A percentile compares a stretch with the other conserved stretches of the same genome.
Conservation (phyloP, 805 yeast genomes). For the Saccharomycopsis sp. region DNA sequence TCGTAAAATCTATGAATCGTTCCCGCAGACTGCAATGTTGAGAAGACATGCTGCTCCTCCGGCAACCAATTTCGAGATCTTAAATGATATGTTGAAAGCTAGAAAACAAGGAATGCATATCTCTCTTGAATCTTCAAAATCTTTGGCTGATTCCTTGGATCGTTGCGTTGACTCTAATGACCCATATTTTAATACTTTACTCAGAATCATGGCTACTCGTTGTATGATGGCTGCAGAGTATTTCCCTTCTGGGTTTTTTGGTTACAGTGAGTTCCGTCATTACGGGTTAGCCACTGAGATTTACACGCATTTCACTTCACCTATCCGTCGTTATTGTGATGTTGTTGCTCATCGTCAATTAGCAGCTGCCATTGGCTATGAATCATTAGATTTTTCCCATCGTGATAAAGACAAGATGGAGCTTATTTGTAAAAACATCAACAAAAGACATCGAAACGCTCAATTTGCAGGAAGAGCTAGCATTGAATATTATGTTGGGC, state of each 20-base stretch:
- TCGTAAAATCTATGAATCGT: constrained; percentile 80
- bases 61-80: constrained; percentile 78
- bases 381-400: constrained; percentile 70
- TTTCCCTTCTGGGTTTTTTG: constrained; percentile 83
- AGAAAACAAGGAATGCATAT: constrained; percentile 63
- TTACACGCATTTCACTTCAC: constrained; percentile 97
- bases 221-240: constrained; percentile 99
- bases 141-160: constrained; percentile 90
- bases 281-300: constrained; percentile 97
- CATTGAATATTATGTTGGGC: constrained; percentile 96
- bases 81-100: constrained; percentile 82
- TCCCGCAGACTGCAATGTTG: constrained; percentile 97
- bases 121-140: constrained; percentile 77
- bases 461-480: constrained; percentile 99
- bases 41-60: constrained; percentile 99
- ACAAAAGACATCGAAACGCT: constrained; percentile 92
- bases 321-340: constrained; percentile 97
- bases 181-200: constrained; percentile 84
- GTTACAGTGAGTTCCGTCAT: constrained; percentile 89
- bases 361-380: constrained; percentile 97
- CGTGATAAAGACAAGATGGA: constrained; percentile 91
- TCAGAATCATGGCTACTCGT: constrained; percentile 95
- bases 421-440: constrained; percentile 77
- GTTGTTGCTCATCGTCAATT: constrained; percentile 95
- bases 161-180: constrained; percentile 77